Evolutionary conservation across 495 filamentous ascomycete species (phyloP), one percentile per base, ranked within the genome.

Genomic region (Lichenothelia convexa): DNA sequence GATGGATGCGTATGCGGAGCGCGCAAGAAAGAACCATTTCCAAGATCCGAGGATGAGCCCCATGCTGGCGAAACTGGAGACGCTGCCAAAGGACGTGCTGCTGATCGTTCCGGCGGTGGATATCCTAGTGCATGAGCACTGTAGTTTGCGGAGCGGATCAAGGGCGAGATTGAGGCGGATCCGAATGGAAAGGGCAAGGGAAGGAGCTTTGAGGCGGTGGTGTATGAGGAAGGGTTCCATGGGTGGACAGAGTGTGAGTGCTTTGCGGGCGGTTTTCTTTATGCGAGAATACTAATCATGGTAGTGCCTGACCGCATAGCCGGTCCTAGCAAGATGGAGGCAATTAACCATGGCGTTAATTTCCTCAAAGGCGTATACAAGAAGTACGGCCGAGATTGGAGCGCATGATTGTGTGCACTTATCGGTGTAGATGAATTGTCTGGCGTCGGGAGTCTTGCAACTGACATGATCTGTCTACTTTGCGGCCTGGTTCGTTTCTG

Each of bases 191-290:
- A 41, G 8, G 34, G 17, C 29, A 42, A 40, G 21, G 30, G 16
- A 16, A 40, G 46, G 22, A 42, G 45, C 23, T 39, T 53, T 18
- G 47, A 53, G 23, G 34, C 17, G 1, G 27, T 36, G 34, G 34
- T 48, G 27, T 46, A 42, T 20, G 55, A 56, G 13, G 46, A 45
- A 24, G 45, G 43, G 21, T 55, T 56, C 34, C 55, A 59, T 47
- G 56, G 56, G 8, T 58, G 54, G 46, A 13, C 24, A 13, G 24
- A 27, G 24, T 27, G n/a, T n/a, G n/a, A n/a, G n/a, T n/a, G n/a
- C n/a, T n/a, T n/a, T n/a, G n/a, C n/a, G n/a, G n/a, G n/a, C n/a
- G n/a, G n/a, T n/a, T n/a, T n/a, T n/a, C n/a, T n/a, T n/a, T n/a
- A n/a, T n/a, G n/a, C n/a, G n/a, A n/a, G n/a, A n/a, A n/a, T n/a